Conservation (phyloP, 352 stramenopile genomes). For the Plasmopara halstedii region DNA sequence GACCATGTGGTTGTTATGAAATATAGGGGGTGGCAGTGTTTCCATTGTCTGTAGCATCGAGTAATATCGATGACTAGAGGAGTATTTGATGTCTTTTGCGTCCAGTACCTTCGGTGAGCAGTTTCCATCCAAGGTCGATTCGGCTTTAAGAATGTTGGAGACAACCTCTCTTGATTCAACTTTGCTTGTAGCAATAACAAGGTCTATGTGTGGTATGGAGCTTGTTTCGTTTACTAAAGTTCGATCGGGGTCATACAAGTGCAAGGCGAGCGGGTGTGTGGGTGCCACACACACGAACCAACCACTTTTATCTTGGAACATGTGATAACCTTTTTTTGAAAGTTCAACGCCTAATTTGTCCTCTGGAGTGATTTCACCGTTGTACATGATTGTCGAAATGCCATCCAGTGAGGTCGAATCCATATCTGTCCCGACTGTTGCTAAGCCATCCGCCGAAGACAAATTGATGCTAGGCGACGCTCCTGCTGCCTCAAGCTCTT, state of each 20-base stretch:
- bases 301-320: constrained; percentile 8
- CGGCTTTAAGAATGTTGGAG: not conserved
- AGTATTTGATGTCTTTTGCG: constrained; percentile 1
- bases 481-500: constrained; percentile 3
- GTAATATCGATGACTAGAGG: constrained; percentile 1
- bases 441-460: constrained; percentile 15
- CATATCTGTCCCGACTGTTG: not conserved
- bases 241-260: constrained; percentile 24
- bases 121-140: not conserved
- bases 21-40: constrained; percentile 8
- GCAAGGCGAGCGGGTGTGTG: constrained; percentile 24
- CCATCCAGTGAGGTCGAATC: not conserved
- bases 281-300: constrained; percentile 27
- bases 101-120: constrained; percentile 4
- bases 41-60: constrained; percentile 7
- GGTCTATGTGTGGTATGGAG: constrained; percentile 15
- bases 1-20: constrained; percentile 8
- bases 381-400: constrained; percentile 26
- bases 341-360: constrained; percentile 3
- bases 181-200: constrained; percentile 2
- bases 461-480: constrained; percentile 19
- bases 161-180: not conserved
- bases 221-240: constrained; percentile 2
- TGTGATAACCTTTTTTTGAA: constrained; percentile 32
- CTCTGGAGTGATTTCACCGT: not conserved